Base-by-base conservation (phyloP, 148 eudicot genomes). In the Pharnaceum exiguum region DNA sequence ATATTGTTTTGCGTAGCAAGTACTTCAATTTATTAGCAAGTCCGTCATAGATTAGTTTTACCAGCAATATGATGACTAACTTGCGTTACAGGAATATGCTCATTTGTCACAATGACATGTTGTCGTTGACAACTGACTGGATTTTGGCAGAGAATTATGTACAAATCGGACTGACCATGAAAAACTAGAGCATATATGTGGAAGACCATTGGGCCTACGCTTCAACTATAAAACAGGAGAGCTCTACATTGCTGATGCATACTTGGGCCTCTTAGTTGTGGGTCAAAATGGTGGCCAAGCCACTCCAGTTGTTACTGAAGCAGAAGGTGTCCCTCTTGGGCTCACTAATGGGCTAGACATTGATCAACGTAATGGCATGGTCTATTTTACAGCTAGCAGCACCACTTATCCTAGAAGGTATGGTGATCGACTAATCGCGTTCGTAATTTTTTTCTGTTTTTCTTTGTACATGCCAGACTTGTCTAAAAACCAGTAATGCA, bases 301-400 rank as follows among this genome's bases (percentile, higher is more conserved):
- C 29, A 72, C 55, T 2, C 61, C 21, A 11, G 38, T 90, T 36
- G 71, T 73, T 15, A 62, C 75, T 6, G 40, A 81, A 49, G 89
- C 67, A 3, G 74, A 78, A 44, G 83, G 76, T 2, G 9, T 69
- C 47, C 75, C 81, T 2, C 74, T 84, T 36, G 62, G 65, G 22
- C 79, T 91, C 71, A 65, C 88, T 39, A 91, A 91, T 62, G 72
- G 78, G 19, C 49, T 87, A 55, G 96, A 91, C 59, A 76, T 91
- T 60, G 84, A 87, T 65, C 78, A 81, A 16, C 30, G 19, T 2
- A 73, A 7, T 60, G 94, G 84, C 21, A 57, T 65, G 0, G 74
- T 91, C n/a, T 87, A 82, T 61, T 87, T 91, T 28, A 82, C 96
- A 13, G 82, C 75, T 39, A 85, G 90, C 71, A 91, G 98, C 52